phyloP scores from a whole-genome alignment of 1,284 basidiomycete species.

The Agaricales sp. region DNA sequence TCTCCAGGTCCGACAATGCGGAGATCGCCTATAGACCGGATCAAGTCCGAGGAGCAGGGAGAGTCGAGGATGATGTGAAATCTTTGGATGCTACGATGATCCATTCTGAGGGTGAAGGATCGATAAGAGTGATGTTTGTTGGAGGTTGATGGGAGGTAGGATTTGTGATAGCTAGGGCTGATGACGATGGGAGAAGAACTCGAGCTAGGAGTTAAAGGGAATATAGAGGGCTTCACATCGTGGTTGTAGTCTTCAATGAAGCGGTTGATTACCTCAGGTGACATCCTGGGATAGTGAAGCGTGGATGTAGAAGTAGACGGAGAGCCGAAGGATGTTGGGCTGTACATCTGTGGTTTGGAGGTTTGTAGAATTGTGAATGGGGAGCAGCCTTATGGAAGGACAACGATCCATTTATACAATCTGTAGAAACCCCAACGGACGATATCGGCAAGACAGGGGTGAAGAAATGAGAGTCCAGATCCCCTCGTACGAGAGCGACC shows the following conservation, averaged over 20 bases:
- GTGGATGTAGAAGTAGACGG: no score
- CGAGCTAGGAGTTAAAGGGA: neutral
- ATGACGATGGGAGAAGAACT: neutral
- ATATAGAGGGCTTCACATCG: no score
- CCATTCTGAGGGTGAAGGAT: neutral
- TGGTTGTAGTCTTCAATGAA: neutral
- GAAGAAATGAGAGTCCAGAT: neutral
- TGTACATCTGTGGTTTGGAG: neutral
- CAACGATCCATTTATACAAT: neutral
- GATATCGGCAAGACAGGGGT: neutral
- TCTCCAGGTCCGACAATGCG: neutral
- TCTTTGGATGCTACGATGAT: neutral
- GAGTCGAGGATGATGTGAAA: conserved; percentile 1
- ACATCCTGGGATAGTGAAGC: neutral
- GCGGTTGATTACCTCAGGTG: neutral
- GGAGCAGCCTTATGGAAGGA: neutral
- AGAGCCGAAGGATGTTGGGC: neutral
- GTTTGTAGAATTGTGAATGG: no score
- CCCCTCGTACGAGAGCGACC: neutral
- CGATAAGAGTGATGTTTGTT: neutral
- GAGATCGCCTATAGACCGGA: neutral
- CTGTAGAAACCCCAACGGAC: no score
- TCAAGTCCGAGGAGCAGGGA: neutral
- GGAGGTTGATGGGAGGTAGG: neutral
- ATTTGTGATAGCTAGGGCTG: neutral